phyloP scores from a whole-genome alignment of 441 rosid genomes.

The Pelargonium myrrhifolium region DNA sequence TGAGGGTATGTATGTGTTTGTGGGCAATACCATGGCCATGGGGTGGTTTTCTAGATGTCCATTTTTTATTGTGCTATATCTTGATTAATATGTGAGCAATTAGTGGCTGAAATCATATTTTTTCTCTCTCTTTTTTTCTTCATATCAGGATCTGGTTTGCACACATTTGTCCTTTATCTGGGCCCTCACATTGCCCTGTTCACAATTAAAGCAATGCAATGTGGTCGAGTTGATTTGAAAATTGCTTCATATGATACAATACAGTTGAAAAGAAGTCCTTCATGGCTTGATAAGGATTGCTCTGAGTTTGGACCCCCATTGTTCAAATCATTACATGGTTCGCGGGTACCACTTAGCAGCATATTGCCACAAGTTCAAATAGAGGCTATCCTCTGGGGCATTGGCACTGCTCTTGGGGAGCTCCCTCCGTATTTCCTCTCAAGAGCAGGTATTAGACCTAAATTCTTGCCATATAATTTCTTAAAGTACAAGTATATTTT shows the following conservation, averaged over 20 bases:
- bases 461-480: constrained; percentile 2
- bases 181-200: constrained; percentile 93
- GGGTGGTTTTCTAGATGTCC: not conserved
- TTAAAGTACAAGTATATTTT: not conserved
- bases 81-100: not conserved
- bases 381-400: constrained; percentile 86
- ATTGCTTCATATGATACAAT: constrained; percentile 86
- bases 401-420: constrained; percentile 96
- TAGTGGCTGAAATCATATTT: not conserved
- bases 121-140: not conserved
- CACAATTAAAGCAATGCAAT: constrained; percentile 90
- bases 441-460: constrained; percentile 68
- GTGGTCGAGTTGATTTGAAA: constrained; percentile 89
- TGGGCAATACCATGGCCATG: too few species aligned
- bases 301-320: constrained; percentile 77
- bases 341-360: constrained; percentile 72
- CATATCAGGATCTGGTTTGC: constrained; percentile 87
- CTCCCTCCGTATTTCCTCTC: constrained; percentile 99
- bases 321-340: constrained; percentile 45
- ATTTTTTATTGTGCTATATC: not conserved
- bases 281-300: constrained; percentile 91
- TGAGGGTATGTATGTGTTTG: too few species aligned
- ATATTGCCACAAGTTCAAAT: constrained; percentile 77
- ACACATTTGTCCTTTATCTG: constrained; percentile 93
- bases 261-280: constrained; percentile 75